Evolutionary conservation across 805 yeast genomes (phyloP).

Genomic region (Priceomyces haplophilus): DNA sequence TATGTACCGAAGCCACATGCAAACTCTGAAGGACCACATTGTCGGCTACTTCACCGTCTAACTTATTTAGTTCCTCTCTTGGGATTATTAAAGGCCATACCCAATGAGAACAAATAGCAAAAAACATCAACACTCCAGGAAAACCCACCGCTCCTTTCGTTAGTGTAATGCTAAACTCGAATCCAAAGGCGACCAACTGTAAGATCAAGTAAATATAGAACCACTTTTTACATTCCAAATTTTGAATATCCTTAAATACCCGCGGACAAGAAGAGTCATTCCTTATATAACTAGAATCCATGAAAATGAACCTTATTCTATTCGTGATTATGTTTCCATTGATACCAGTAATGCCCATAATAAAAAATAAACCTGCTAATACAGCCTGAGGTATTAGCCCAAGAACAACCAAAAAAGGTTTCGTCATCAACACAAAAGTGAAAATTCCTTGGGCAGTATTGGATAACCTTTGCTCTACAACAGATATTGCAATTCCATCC

Average conservation of each 20-base stretch:
- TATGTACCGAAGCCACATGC: conserved; percentile 11
- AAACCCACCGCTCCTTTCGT: conserved; percentile 93
- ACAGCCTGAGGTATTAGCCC: conserved; percentile 91
- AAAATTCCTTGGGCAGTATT: conserved; percentile 82
- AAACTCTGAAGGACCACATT: conserved; percentile 52
- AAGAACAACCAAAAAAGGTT: conserved; percentile 78
- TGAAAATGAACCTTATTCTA: conserved; percentile 58
- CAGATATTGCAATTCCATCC: conserved; percentile 42
- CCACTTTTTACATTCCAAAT: conserved; percentile 39
- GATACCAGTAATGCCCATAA: conserved; percentile 86
- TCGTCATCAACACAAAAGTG: conserved; percentile 82
- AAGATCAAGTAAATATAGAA: conserved; percentile 54
- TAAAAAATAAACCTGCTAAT: conserved; percentile 85
- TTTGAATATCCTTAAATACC: conserved; percentile 29
- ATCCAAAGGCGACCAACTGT: conserved; percentile 66
- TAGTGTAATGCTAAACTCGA: conserved; percentile 80
- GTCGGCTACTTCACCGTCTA: conserved; percentile 68
- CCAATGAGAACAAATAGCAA: conserved; percentile 57
- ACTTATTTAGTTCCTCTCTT: conserved; percentile 49
- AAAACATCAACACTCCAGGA: conserved; percentile 78
- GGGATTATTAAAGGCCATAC: conserved; percentile 65
- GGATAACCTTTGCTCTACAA: conserved; percentile 87
- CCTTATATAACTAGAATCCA: conserved; percentile 47
- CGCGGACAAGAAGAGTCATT: conserved; percentile 36
- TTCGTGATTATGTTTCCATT: conserved; percentile 62